A percentile compares a stretch with the other conserved stretches of the same genome.
Evolutionary conservation across 208 protist genomes (phyloP).

Genomic region (Crithidia thermophila): DNA sequence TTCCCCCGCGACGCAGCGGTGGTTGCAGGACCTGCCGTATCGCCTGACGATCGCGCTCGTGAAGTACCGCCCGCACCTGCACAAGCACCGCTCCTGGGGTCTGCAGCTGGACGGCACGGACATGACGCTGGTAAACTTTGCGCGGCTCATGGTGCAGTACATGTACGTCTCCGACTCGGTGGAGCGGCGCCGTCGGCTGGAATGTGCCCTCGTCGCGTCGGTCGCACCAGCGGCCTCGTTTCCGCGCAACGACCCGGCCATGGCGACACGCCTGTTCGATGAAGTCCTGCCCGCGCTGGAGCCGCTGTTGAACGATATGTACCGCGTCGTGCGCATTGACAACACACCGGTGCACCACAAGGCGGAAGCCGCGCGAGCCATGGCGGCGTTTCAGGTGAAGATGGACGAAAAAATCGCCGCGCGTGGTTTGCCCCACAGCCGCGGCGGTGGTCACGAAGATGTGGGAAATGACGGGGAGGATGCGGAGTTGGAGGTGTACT

Average conservation of each 20-base stretch:
- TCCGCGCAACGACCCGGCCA: conserved; percentile 8
- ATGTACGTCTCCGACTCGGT: conserved; percentile 11
- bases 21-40: conserved; percentile 37
- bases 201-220: conserved; percentile 15
- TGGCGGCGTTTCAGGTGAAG: conserved; percentile 30
- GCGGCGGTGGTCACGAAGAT: not conserved
- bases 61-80: conserved; percentile 16
- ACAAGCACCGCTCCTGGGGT: conserved; percentile 38
- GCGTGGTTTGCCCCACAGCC: not conserved
- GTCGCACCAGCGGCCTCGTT: conserved; percentile 27
- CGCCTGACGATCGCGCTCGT: conserved; percentile 35
- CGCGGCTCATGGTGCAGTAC: conserved; percentile 32
- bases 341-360: conserved; percentile 33
- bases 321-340: conserved; percentile 40
- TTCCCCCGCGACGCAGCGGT: conserved; percentile 23
- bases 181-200: not conserved
- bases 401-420: conserved; percentile 3
- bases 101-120: conserved; percentile 36
- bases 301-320: conserved; percentile 36
- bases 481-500: not conserved
- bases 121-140: conserved; percentile 54
- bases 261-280: conserved; percentile 11
- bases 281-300: conserved; percentile 23
- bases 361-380: conserved; percentile 26
- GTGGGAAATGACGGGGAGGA: not conserved